These are phyloP conservation scores for Mortierella sp. DNA, from an alignment of 371 early-diverging fungal genomes.

Conservation along the genomic window DNA sequence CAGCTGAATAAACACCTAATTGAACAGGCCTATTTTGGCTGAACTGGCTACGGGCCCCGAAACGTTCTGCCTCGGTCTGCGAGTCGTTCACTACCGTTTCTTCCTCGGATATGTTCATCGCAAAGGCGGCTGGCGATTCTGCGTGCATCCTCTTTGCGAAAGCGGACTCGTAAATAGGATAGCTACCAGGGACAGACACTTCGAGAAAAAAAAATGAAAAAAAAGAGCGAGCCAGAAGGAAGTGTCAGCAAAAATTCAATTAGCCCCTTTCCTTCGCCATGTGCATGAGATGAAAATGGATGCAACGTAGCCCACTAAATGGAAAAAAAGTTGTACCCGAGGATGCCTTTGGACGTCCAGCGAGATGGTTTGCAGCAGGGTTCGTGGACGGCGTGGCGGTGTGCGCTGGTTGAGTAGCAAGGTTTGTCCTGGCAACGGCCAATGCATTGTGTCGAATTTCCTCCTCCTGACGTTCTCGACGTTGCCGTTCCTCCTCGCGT, in stretches of 20 bases:
- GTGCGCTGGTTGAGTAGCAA: neutral
- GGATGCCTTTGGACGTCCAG: conserved; percentile 33
- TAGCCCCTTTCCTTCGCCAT: neutral
- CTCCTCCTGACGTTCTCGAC: conserved; percentile 18
- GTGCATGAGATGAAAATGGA: neutral
- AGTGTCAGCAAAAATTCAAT: neutral
- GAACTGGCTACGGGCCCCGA: neutral
- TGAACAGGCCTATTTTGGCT: neutral
- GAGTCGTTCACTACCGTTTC: conserved; percentile 38
- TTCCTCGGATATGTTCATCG: conserved; percentile 37
- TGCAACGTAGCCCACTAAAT: neutral
- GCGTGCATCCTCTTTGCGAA: conserved; percentile 20
- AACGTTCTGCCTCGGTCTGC: conserved; percentile 1
- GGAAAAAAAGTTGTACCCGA: conserved; percentile 21
- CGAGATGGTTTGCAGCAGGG: conserved; percentile 14
- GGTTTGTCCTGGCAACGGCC: neutral
- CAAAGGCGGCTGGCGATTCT: conserved; percentile 27
- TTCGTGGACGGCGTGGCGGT: neutral
- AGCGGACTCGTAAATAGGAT: conserved; percentile 14
- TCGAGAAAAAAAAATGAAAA: neutral
- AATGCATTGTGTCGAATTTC: conserved; percentile 13
- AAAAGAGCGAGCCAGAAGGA: neutral
- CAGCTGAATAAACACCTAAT: neutral
- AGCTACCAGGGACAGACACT: conserved; percentile 28
- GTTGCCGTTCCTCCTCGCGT: conserved; percentile 21